These are phyloP conservation scores for Cladosporium sp. DNA, from an alignment of 2,329 filamentous ascomycete genomes.

Conservation along the genomic window DNA sequence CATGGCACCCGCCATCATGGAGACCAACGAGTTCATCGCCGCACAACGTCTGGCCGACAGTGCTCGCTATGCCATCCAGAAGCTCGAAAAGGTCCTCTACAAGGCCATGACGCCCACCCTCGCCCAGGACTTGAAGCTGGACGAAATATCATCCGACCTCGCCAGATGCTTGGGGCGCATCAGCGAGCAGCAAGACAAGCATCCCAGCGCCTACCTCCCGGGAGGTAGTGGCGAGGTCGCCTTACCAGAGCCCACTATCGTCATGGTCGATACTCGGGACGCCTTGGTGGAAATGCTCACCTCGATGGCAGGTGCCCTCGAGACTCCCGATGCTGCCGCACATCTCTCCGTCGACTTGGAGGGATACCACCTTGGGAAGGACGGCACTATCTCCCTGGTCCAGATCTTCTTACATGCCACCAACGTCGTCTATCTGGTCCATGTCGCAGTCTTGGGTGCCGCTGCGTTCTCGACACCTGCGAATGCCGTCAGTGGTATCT, in stretches of 20 bases:
- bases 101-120: not conserved
- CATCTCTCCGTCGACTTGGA: not conserved
- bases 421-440: slow-evolving; percentile 40
- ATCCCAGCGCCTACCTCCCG: not conserved
- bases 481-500: slow-evolving; percentile 19
- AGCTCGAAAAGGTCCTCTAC: not conserved
- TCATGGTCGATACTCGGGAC: not conserved
- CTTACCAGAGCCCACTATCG: not conserved
- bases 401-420: not conserved
- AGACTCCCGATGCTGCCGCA: not conserved
- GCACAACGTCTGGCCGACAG: not conserved
- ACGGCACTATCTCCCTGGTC: not conserved
- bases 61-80: not conserved
- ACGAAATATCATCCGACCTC: not conserved
- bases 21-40: not conserved
- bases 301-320: not conserved
- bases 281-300: not conserved
- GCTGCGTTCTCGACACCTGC: slow-evolving; percentile 44
- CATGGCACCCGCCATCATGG: not conserved
- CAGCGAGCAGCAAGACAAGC: not conserved
- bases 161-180: not conserved
- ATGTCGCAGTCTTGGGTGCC: slow-evolving; percentile 44
- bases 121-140: not conserved
- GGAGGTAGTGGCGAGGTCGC: not conserved
- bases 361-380: not conserved